These are phyloP conservation scores for Aspergillus transmontanensis DNA, from an alignment of 2,329 filamentous ascomycete genomes.

Conservation along the genomic window DNA sequence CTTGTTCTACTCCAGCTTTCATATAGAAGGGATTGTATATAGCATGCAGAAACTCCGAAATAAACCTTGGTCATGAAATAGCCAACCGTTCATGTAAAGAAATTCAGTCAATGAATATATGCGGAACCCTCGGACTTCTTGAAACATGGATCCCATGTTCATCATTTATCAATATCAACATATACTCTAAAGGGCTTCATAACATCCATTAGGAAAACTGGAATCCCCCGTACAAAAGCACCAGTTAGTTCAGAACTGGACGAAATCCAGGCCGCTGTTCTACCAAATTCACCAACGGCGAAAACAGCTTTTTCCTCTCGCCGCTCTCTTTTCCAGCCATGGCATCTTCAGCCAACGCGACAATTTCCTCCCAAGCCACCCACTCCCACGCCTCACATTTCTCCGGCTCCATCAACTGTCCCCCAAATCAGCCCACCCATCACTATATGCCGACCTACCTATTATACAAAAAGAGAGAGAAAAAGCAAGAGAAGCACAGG, in stretches of 20 bases:
- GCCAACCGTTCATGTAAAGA: not conserved
- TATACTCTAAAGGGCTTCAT: not conserved
- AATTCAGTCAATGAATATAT: not conserved
- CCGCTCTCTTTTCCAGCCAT: not conserved
- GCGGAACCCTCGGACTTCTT: not conserved
- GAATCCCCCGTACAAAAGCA: not conserved
- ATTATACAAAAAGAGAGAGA: too few species aligned
- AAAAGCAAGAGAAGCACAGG: slow-evolving; percentile 28
- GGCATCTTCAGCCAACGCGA: not conserved
- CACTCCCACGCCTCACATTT: slow-evolving; percentile 60
- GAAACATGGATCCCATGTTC: not conserved
- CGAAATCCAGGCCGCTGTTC: not conserved
- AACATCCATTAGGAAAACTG: too few species aligned
- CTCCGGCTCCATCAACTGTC: slow-evolving; percentile 45
- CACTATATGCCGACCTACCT: not conserved
- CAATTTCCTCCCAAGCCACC: slow-evolving; percentile 51
- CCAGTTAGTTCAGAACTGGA: not conserved
- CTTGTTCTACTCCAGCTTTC: not conserved
- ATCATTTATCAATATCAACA: not conserved
- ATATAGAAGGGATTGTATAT: not conserved
- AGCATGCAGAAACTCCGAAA: not conserved
- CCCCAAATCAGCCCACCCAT: not conserved
- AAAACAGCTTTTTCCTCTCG: not conserved
- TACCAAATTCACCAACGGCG: not conserved
- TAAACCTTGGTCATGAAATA: not conserved